Conservation (phyloP, 495 filamentous ascomycete species). For the Trichocladium antarcticum region DNA sequence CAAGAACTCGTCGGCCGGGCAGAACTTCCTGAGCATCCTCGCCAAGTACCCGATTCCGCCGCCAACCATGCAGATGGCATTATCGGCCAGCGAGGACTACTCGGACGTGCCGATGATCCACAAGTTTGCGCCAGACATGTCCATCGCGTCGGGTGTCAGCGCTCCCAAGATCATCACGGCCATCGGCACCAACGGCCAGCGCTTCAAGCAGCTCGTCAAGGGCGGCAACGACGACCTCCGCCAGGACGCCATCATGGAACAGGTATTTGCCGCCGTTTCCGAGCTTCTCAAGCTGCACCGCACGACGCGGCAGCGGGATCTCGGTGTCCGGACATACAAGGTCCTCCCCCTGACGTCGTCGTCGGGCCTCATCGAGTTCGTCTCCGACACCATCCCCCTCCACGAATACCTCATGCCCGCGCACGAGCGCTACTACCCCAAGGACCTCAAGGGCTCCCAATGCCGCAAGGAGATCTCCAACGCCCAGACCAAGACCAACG, state of each 20-base stretch:
- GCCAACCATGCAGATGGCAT: constrained; percentile 73
- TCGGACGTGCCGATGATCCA: constrained; percentile 56
- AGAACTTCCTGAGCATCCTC: constrained; percentile 45
- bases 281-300: constrained; percentile 74
- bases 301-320: constrained; percentile 73
- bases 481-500: constrained; percentile 54
- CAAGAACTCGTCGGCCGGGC: constrained; percentile 46
- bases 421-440: constrained; percentile 75
- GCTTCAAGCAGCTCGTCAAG: constrained; percentile 87
- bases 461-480: constrained; percentile 70
- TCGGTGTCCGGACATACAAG: constrained; percentile 89
- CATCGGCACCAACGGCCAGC: constrained; percentile 58
- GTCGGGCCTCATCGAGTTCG: constrained; percentile 95
- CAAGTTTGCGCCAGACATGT: constrained; percentile 58
- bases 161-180: constrained; percentile 84
- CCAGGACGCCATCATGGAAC: constrained; percentile 99
- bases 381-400: constrained; percentile 79
- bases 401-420: constrained; percentile 86
- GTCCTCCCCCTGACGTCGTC: constrained; percentile 75
- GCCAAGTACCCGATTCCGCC: constrained; percentile 61
- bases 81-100: constrained; percentile 67
- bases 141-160: constrained; percentile 80
- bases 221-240: constrained; percentile 88
- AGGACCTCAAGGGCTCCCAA: constrained; percentile 59
- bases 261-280: constrained; percentile 94